Evolutionary conservation across 306 rosid genomes (phyloP), one percentile per base, ranked within the genome.

Genomic region (Malus fusca): DNA sequence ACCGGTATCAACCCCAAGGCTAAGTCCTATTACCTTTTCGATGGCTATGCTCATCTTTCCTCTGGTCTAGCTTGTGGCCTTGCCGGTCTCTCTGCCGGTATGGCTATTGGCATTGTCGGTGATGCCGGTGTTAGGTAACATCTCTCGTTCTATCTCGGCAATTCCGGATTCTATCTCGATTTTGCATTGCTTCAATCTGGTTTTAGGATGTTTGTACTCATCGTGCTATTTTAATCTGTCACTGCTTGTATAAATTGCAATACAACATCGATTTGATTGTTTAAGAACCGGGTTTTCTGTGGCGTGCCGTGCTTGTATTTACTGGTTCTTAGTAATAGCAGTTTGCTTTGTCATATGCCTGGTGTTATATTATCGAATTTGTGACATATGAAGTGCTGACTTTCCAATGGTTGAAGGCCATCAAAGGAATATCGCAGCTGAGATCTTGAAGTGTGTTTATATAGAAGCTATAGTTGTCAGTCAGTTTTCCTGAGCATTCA

Each of bases 1-100:
- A 87, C 90, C 6, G 90, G 90, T 68, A 87, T 87, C 74, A 87
- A 87, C 68, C 90, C 90, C 6, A 87, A 87, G 90, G 90, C 90
- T 25, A 87, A 87, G 59, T 77, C 90, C n/a, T 87, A 87, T 75
- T 87, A 87, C 77, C 83, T 87, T 51, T 87, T 87, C 37, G 90
- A 87, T 87, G 90, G 90, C 22, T 87, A 87, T 52, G 90, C 90
- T 15, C 90, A 87, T 82, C 83, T 87, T 35, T 84, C 88, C 31
- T 87, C 90, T 78, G 90, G 90, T 69, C 88, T 84, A 13, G 84
- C 90, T 77, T 87, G 90, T 68, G 90, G 90, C 46, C 90, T 87
- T 19, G 90, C 90, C 40, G 90, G 90, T 14, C 90, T 87, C 51
- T 84, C 90, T 14, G 90, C 90, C 60, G 88, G 90, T 72, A 87